Percentiles rank a stretch among this genome's conserved stretches.
Evolutionary conservation across 164 flowering plant genomes (phyloP).

Genomic region (Hamamelis virginiana): DNA sequence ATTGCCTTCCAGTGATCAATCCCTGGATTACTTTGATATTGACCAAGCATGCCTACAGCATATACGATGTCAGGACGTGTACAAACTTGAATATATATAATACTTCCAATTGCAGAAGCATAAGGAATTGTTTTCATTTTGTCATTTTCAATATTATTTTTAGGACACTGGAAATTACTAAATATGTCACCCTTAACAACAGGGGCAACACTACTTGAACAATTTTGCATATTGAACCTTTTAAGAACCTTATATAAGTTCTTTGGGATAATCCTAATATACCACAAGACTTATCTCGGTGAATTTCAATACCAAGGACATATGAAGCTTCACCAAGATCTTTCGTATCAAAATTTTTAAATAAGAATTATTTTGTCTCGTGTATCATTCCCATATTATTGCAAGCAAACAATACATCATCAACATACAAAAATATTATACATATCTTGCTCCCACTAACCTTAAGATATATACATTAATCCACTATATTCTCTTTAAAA

Average conservation of each 20-base stretch:
- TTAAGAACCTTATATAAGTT: too few species aligned
- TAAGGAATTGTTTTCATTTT: too few species aligned
- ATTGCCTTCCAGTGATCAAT: not conserved
- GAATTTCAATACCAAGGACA: slow-evolving; percentile 2
- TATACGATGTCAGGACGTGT: not conserved
- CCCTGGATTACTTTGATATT: not conserved
- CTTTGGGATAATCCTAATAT: too few species aligned
- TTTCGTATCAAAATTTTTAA: slow-evolving; percentile 5
- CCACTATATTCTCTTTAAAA: too few species aligned
- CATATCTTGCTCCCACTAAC: too few species aligned
- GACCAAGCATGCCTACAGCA: too few species aligned
- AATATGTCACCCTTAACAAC: slow-evolving; percentile 1
- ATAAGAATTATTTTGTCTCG: not conserved
- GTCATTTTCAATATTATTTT: not conserved
- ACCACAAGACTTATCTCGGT: not conserved
- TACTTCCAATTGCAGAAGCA: not conserved
- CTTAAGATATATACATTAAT: too few species aligned
- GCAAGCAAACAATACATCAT: too few species aligned
- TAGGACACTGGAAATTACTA: slow-evolving; percentile 5
- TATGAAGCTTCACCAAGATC: slow-evolving; percentile 3
- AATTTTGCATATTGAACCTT: too few species aligned
- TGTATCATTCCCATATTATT: not conserved
- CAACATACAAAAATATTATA: too few species aligned
- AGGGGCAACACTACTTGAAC: not conserved
- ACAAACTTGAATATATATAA: slow-evolving; percentile 9